These are phyloP conservation scores for Phytophthora foliorum DNA, from an alignment of 352 stramenopile genomes.

Conservation along the genomic window DNA sequence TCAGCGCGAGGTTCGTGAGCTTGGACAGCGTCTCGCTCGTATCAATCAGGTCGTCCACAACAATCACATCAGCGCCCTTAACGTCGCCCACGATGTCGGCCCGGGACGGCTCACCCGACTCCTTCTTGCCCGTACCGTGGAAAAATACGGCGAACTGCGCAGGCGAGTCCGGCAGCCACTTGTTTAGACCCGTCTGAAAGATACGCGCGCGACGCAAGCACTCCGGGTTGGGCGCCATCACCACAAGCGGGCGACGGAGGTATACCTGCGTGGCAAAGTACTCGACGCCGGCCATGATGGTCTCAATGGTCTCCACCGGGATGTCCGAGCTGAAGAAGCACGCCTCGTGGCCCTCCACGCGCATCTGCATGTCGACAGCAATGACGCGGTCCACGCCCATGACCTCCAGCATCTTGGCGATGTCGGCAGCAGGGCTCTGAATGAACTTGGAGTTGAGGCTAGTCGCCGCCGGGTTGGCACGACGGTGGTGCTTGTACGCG, in stretches of 20 bases:
- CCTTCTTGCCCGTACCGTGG: conserved; percentile 67
- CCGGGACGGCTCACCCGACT: conserved; percentile 61
- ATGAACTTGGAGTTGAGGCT: conserved; percentile 95
- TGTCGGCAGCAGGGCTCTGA: conserved; percentile 87
- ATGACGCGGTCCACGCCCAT: conserved; percentile 96
- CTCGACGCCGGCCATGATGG: conserved; percentile 91
- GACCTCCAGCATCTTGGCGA: conserved; percentile 95
- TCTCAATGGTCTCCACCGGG: conserved; percentile 94
- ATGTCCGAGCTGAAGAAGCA: conserved; percentile 94
- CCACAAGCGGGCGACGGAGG: conserved; percentile 80
- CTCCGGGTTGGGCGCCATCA: conserved; percentile 92
- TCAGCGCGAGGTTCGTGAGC: conserved; percentile 83
- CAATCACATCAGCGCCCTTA: conserved; percentile 89
- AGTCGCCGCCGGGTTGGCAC: conserved; percentile 84
- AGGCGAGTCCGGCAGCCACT: conserved; percentile 86
- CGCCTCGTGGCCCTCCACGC: conserved; percentile 88
- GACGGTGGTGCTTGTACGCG: conserved; percentile 94
- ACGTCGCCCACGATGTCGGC: conserved; percentile 92
- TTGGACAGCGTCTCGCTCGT: conserved; percentile 86
- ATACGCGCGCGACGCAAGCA: conserved; percentile 84
- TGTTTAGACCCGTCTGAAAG: conserved; percentile 90
- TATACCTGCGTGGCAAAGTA: conserved; percentile 92
- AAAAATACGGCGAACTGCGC: conserved; percentile 89
- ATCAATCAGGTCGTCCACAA: conserved; percentile 94
- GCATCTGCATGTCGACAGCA: conserved; percentile 93